A percentile compares a stretch with the other conserved stretches of the same genome.
phyloP scores from a whole-genome alignment of 2,329 filamentous ascomycete genomes.

The Pseudocercospora fuligena region DNA sequence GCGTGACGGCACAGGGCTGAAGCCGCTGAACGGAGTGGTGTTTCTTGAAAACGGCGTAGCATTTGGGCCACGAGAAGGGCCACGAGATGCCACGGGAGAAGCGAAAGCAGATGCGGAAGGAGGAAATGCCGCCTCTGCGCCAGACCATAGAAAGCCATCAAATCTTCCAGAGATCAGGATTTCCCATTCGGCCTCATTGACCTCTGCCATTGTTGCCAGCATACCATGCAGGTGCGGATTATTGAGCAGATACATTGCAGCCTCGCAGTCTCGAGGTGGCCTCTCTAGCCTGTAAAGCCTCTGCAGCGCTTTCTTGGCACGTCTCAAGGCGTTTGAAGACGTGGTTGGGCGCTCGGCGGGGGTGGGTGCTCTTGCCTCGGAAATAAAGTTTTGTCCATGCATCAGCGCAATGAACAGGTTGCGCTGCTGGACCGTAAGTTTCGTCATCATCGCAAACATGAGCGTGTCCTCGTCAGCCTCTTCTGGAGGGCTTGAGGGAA shows the following conservation, averaged over 20 bases:
- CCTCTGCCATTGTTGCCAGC: constrained; percentile 82
- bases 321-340: constrained; percentile 70
- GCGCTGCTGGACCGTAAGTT: constrained; percentile 74
- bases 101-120: constrained; percentile 38
- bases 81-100: constrained; percentile 36
- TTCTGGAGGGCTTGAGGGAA: constrained; percentile 74
- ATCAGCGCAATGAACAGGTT: constrained; percentile 83
- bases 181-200: constrained; percentile 94
- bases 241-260: constrained; percentile 82
- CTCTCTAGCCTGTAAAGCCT: constrained; percentile 77
- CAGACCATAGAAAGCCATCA: constrained; percentile 93
- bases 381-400: constrained; percentile 59
- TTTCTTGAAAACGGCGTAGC: constrained; percentile 50
- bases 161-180: constrained; percentile 92
- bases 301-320: constrained; percentile 78
- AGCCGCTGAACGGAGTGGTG: constrained; percentile 62
- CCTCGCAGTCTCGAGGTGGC: constrained; percentile 81
- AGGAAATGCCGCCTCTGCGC: constrained; percentile 67
- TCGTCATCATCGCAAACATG: constrained; percentile 90
- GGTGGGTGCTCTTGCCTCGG: constrained; percentile 68
- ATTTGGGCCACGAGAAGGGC: constrained; percentile 48
- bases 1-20: constrained; percentile 55
- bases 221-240: constrained; percentile 83
- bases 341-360: constrained; percentile 50
- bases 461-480: constrained; percentile 95